A percentile compares a stretch with the other conserved stretches of the same genome.
phyloP scores from a whole-genome alignment of 805 yeast species.

The Lipomyces sp. region DNA sequence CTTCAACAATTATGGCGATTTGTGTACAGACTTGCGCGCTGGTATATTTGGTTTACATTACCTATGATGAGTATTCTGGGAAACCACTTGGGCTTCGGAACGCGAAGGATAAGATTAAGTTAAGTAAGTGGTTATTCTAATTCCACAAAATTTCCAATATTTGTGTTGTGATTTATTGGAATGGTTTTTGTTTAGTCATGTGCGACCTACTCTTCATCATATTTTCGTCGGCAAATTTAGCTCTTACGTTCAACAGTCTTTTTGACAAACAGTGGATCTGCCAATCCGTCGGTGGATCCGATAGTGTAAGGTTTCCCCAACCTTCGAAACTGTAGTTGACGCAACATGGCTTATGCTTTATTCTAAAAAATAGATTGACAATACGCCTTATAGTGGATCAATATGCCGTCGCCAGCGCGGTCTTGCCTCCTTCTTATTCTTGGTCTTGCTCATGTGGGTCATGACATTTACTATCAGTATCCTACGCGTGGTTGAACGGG shows the following conservation, averaged over 20 bases:
- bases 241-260: conserved; percentile 79
- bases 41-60: conserved; percentile 72
- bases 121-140: conserved; percentile 42
- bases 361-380: too few relatives aligned
- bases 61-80: conserved; percentile 87
- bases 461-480: conserved; percentile 79
- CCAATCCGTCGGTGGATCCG: conserved; percentile 18
- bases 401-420: conserved; percentile 79
- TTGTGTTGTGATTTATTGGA: background rate
- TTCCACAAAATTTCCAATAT: background rate
- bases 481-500: conserved; percentile 37
- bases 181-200: conserved; percentile 44
- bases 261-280: conserved; percentile 85
- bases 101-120: conserved; percentile 76
- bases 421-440: conserved; percentile 71
- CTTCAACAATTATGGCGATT: conserved; percentile 91
- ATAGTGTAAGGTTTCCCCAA: background rate
- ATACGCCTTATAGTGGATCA: background rate
- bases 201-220: conserved; percentile 84
- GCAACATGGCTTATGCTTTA: too few relatives aligned
- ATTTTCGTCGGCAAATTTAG: conserved; percentile 80
- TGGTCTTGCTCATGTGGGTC: conserved; percentile 79
- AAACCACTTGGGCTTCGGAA: conserved; percentile 88
- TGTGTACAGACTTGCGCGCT: conserved; percentile 77
- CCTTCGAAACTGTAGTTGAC: background rate